Evolutionary conservation across 306 rosid genomes (phyloP), one percentile per base, ranked within the genome.

Genomic region (Vigna radiata): DNA sequence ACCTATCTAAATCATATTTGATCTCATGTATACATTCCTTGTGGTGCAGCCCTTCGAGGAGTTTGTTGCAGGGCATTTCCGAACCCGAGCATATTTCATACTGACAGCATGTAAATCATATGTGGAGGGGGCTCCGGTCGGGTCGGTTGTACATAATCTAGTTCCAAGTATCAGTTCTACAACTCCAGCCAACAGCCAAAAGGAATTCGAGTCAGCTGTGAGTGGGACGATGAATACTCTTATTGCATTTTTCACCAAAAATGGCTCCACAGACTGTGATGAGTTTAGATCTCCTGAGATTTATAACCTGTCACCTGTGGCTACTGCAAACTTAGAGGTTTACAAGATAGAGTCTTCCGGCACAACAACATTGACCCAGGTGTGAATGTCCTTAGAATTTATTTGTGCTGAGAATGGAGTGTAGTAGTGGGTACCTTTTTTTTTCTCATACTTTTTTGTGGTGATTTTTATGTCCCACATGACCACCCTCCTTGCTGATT

Each of bases 1-100:
- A 17, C 7, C 23, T 52, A 23, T 53, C 14, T 18, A 18, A 18
- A 53, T 53, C 14, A 18, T 7, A 53, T 8, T 53, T 17, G 44
- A 41, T 41, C 13, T 47, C 46, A 37, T 64, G 52, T 61, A 52
- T 65, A 21, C 17, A 13, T 80, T 53, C 72, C 21, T n/a, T 78
- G 41, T 29, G 76, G 59, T 87, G 90, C 90, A 92, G 93, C 91
- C 79, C 87, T 92, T 90, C 73, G 91, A 92, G 86, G 91, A 87
- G 43, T 87, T 91, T 3, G 93, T 91, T 41, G 77, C 53, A 0
- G 87, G 83, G 23, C 93, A 89, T 84, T 91, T 90, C 52, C 89
- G 83, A 9, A 3, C 14, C 0, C 83, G 83, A 16, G 96, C 88
- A n/a, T 73, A 8, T 23, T 23, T n/a, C 70, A 85, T 92, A 85